Conservation (phyloP, 257 asterid species). For the Verbascum thapsus region DNA sequence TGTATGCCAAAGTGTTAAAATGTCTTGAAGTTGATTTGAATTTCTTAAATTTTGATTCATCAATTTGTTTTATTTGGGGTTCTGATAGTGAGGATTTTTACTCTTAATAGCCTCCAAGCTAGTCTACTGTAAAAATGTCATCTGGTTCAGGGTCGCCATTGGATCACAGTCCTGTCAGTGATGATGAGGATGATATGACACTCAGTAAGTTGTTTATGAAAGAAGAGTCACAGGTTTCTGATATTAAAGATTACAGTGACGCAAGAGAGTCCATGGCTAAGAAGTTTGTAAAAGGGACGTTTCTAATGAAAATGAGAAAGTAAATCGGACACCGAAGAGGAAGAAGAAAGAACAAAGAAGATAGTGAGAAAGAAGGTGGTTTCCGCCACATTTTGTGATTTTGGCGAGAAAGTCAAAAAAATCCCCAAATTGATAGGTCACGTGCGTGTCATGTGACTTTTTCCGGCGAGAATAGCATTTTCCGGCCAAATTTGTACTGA, state of each 20-base stretch:
- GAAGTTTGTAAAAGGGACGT: constrained; percentile 41
- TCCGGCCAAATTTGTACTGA: too few relatives aligned
- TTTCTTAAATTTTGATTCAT: not conserved
- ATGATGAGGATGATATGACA: constrained; percentile 54
- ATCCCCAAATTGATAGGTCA: too few relatives aligned
- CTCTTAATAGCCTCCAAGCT: constrained; percentile 48
- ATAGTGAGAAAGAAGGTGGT: constrained; percentile 40
- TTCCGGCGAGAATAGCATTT: too few relatives aligned
- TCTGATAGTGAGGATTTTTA: constrained; percentile 25
- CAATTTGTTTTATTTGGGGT: constrained; percentile 9
- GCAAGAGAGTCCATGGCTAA: constrained; percentile 26
- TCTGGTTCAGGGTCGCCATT: constrained; percentile 58
- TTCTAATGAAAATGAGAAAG: constrained; percentile 36
- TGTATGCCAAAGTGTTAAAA: constrained; percentile 11
- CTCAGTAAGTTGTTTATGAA: constrained; percentile 56
- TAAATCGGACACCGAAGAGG: constrained; percentile 36
- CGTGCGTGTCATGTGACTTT: too few relatives aligned
- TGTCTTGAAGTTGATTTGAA: constrained; percentile 12
- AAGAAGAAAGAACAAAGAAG: constrained; percentile 47
- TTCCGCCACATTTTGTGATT: too few relatives aligned
- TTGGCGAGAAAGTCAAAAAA: too few relatives aligned
- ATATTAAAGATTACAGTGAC: constrained; percentile 30
- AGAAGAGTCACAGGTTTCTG: constrained; percentile 26
- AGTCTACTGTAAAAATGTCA: constrained; percentile 45
- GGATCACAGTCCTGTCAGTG: constrained; percentile 40